These are phyloP conservation scores for Pseudoperonospora humuli DNA, from an alignment of 352 stramenopile species.

Conservation along the genomic window DNA sequence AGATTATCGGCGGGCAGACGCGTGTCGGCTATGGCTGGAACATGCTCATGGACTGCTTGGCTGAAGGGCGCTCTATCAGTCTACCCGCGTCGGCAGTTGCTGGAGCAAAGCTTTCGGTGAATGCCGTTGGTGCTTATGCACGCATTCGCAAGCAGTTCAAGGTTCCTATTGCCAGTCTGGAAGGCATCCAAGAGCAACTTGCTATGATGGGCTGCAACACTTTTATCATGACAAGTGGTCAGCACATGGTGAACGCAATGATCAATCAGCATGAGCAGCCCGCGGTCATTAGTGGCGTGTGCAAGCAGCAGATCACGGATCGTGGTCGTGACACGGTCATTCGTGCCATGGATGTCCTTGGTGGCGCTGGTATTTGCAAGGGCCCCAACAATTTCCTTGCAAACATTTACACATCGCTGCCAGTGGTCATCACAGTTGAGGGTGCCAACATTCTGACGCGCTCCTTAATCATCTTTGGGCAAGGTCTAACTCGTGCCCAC, in stretches of 20 bases:
- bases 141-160: constrained; percentile 98
- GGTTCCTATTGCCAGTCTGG: constrained; percentile 96
- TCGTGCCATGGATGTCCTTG: constrained; percentile 96
- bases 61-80: constrained; percentile 94
- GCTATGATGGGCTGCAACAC: constrained; percentile 89
- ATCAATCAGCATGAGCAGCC: constrained; percentile 98
- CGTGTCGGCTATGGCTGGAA: constrained; percentile 97
- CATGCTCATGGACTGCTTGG: constrained; percentile 99
- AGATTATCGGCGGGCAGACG: constrained; percentile 95
- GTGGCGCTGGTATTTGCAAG: constrained; percentile 94
- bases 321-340: constrained; percentile 93
- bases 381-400: constrained; percentile 95
- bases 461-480: constrained; percentile 96
- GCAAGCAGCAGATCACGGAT: constrained; percentile 98
- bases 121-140: constrained; percentile 92
- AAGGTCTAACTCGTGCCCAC: constrained; percentile 96
- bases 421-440: constrained; percentile 97
- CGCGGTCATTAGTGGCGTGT: constrained; percentile 96
- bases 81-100: constrained; percentile 93
- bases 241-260: constrained; percentile 98
- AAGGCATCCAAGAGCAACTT: constrained; percentile 96
- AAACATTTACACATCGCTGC: constrained; percentile 94
- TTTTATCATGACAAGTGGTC: constrained; percentile 92
- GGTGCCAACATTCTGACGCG: constrained; percentile 97
- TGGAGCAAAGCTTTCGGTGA: constrained; percentile 87